Evolutionary conservation across 306 rosid genomes (phyloP), one percentile per base, ranked within the genome.

Genomic region (Calophaca sinica): DNA sequence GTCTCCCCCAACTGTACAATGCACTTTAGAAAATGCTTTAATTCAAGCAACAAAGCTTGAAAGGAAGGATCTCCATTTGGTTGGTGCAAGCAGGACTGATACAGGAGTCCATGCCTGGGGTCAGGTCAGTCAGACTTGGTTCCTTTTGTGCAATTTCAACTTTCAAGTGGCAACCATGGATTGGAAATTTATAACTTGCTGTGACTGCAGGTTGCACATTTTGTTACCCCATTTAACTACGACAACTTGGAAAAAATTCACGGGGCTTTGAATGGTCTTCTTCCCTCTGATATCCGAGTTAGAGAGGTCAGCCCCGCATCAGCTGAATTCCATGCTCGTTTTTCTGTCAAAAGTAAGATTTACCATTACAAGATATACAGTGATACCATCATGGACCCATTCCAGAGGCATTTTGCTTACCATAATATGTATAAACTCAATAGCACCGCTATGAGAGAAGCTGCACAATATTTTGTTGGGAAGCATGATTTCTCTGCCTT

Each of bases 41-140:
- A 86, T 72, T 76, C 72, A 26, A 54, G 89, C 79, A 32, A 94
- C 98, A 72, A 90, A 91, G 87, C 84, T 91, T 66, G 89, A 88
- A 13, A 87, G 97, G 77, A 83, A 84, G 83, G 93, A 94, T 79
- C 93, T 94, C 50, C 60, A 13, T 11, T 87, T 94, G 80, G 90
- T 90, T 76, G 97, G 96, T 78, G 91, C 98, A 13, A 85, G 98
- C 74, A 87, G 98, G 80, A 94, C 97, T 2, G 98, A 94, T 83
- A 62, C 80, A 31, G 97, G 98, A 78, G 97, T 94, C 54, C 97
- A 94, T 80, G 97, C 98, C 14, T 90, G 90, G 93, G 96, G 97
- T 76, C 98, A 94, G 98, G 98, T 94, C 86, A 35, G 98, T 94
- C 86, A 35, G 86, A 74, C 62, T 73, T 68, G 73, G 42, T 74